A percentile compares a stretch with the other conserved stretches of the same genome.
Evolutionary conservation across 1,284 basidiomycete genomes (phyloP).

Genomic region (Stygiomarasmius scandens): DNA sequence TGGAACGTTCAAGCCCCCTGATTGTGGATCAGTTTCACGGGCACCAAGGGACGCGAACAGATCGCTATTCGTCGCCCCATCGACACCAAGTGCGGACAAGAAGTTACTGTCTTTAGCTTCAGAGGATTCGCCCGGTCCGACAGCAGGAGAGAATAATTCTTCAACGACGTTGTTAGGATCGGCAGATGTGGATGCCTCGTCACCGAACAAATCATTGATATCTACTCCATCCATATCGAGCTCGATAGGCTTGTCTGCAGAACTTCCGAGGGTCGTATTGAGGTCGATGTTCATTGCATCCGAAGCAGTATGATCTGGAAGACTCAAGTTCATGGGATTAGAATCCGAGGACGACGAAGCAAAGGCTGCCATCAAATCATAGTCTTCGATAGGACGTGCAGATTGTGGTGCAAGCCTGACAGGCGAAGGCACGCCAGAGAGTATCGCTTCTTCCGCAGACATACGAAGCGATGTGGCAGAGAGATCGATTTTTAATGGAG

Average conservation of each 20-base stretch:
- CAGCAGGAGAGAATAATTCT: constrained; percentile 50
- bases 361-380: constrained; percentile 61
- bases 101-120: constrained; percentile 27
- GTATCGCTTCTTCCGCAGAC: constrained; percentile 59
- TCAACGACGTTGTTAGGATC: constrained; percentile 35
- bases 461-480: constrained; percentile 66
- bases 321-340: constrained; percentile 44
- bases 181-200: constrained; percentile 33
- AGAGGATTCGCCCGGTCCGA: constrained; percentile 19
- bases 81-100: constrained; percentile 23
- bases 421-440: constrained; percentile 67
- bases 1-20: constrained; percentile 4
- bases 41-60: constrained; percentile 32
- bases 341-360: constrained; percentile 34
- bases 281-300: constrained; percentile 32
- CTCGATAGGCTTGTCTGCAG: constrained; percentile 79
- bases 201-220: constrained; percentile 62
- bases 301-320: constrained; percentile 34
- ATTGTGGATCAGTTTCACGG: constrained; percentile 5
- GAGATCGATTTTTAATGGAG: constrained; percentile 74
- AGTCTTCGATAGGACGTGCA: constrained; percentile 60
- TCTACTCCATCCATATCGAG: constrained; percentile 72
- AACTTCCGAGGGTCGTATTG: constrained; percentile 51
- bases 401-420: constrained; percentile 79
- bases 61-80: constrained; percentile 21